These are phyloP conservation scores for Crepidotus variabilis DNA, from an alignment of 768 basidiomycete genomes.

Conservation along the genomic window DNA sequence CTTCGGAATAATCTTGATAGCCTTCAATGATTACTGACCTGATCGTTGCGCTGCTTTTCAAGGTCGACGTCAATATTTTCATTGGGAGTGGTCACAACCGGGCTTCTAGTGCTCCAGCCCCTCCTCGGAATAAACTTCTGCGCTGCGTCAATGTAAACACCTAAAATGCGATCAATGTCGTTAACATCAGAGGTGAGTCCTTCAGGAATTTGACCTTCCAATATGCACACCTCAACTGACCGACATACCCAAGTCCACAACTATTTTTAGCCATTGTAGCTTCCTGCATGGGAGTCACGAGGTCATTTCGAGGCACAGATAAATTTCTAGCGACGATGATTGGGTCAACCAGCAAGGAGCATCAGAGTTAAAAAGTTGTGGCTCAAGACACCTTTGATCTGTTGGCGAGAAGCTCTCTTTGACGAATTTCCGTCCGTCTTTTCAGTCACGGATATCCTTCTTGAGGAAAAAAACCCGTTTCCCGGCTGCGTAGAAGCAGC, in stretches of 20 bases:
- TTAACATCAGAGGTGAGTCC: neutral
- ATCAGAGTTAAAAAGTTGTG: conserved; percentile 1
- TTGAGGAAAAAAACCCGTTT: neutral
- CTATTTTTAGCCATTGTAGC: neutral
- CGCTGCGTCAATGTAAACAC: neutral
- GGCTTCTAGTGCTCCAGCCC: neutral
- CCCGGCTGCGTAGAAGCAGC: conserved; percentile 5
- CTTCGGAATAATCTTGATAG: too few species aligned
- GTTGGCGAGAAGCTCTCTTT: conserved; percentile 1
- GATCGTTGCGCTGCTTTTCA: neutral
- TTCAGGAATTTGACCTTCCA: neutral
- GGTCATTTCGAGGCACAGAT: neutral
- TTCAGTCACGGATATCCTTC: conserved; percentile 1
- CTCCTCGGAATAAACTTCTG: neutral
- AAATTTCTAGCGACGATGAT: neutral
- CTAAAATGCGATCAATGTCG: neutral
- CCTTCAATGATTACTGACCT: neutral
- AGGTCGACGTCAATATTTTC: neutral
- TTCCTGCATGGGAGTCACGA: neutral
- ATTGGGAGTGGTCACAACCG: neutral
- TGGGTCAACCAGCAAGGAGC: neutral
- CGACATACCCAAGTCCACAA: neutral
- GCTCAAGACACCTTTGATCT: conserved; percentile 6
- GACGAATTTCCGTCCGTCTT: conserved; percentile 4
- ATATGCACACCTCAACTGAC: neutral